Evolutionary conservation across 768 basidiomycete species (phyloP), one percentile per base, ranked within the genome.

Genomic region (Inosperma sp.): DNA sequence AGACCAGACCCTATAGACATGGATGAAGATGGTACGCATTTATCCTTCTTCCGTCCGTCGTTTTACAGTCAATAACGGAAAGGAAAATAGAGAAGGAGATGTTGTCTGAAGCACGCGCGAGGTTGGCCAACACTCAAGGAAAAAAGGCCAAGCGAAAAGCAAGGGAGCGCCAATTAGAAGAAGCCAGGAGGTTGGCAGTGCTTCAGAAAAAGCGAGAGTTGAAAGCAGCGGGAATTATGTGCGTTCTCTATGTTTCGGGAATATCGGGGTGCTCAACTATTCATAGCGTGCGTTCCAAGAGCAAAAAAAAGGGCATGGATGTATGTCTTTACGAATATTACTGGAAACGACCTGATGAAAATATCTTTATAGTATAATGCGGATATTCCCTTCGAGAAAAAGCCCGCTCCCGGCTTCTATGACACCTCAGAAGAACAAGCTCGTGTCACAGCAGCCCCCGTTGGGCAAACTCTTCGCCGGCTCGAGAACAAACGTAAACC

Each of bases 111-210:
- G 96, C 96, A 23, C 86, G 96, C 58, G 96, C 96, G 5, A 86
- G 96, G 71, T 77, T 99, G 29, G 96, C 96, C 43, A 99, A 99
- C 65, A 99, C 96, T 0, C 96, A 99, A 68, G 96, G 96, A 29
- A 99, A 99, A 69, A 99, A 99, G 69, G 96, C 96, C 3, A 99
- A 99, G 68, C 86, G 96, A 59, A 99, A 98, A 70, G 96, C 94
- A 4, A 82, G 96, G 37, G 96, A 99, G 63, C 86, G 95, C 52
- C 95, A 97, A 62, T 72, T 99, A 30, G 96, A 99, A 65, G 96
- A 99, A 64, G 96, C 96, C 2, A 76, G 95, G 46, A 79, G 96
- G 19, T 71, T 99, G 35, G 96, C 96, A 7, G 90, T 95, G 29
- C 70, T 99, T 48, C 96, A 98, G 66, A 99, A 99, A 77, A 96